Evolutionary conservation across 495 filamentous ascomycete species (phyloP).

Genomic region (Hypoxylon crocopeplum): DNA sequence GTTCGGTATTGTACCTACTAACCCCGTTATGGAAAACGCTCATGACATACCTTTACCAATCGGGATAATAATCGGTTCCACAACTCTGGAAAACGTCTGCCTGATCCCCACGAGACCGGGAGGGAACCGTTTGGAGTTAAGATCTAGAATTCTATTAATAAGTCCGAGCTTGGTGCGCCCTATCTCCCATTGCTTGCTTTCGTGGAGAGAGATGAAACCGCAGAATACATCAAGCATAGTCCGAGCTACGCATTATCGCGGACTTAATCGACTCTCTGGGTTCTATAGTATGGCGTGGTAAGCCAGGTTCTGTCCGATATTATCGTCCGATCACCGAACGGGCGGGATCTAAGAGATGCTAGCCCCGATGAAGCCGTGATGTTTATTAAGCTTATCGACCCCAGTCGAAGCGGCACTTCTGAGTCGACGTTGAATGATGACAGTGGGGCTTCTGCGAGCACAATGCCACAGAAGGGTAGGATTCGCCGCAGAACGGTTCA

Average conservation of each 20-base stretch:
- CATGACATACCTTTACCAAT: conserved; percentile 2
- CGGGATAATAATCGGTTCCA: conserved; percentile 10
- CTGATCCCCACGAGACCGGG: background rate
- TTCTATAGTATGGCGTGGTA: no score
- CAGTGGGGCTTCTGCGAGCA: conserved; percentile 18
- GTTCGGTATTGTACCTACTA: background rate
- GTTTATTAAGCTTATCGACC: conserved; percentile 19
- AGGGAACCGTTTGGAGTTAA: background rate
- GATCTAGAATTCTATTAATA: conserved; percentile 23
- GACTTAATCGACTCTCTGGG: no score
- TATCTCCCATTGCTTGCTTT: no score
- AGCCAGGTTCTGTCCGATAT: no score
- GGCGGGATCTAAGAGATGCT: conserved; percentile 17
- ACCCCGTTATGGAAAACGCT: background rate
- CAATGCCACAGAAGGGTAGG: conserved; percentile 29
- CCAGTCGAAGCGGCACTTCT: conserved; percentile 5
- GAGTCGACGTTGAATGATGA: conserved; percentile 16
- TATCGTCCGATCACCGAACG: conserved; percentile 1
- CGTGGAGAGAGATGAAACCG: background rate
- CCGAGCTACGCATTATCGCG: background rate
- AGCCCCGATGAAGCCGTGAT: background rate
- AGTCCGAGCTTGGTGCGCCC: background rate
- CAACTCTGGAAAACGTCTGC: conserved; percentile 14
- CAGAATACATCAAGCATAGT: background rate
- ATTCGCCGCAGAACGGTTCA: conserved; percentile 25